Evolutionary conservation across 106 monocot species (phyloP).

Genomic region (Dioscorea dumetorum): DNA sequence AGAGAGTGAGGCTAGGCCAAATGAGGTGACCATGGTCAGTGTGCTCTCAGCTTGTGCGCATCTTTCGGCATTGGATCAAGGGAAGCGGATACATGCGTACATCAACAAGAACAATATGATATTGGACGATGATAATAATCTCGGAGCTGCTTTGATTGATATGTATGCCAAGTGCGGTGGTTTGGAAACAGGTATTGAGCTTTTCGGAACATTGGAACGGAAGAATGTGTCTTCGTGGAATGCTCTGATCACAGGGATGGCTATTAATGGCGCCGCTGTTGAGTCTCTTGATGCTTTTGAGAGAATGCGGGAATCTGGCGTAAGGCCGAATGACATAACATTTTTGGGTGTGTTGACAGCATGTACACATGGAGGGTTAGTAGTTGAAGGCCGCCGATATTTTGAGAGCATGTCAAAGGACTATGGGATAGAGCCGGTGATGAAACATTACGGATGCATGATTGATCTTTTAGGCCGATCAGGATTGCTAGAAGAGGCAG

Average conservation of each 20-base stretch:
- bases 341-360: slow-evolving; percentile 55
- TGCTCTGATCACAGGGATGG: slow-evolving; percentile 65
- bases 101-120: slow-evolving; percentile 48
- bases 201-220: slow-evolving; percentile 34
- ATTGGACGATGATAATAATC: slow-evolving; percentile 52
- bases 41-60: slow-evolving; percentile 75
- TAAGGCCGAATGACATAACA: slow-evolving; percentile 49
- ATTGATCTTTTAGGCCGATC: slow-evolving; percentile 63
- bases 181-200: slow-evolving; percentile 23
- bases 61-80: slow-evolving; percentile 56
- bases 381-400: slow-evolving; percentile 37
- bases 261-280: slow-evolving; percentile 36
- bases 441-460: slow-evolving; percentile 82
- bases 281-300: slow-evolving; percentile 46
- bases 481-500: slow-evolving; percentile 59
- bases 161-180: slow-evolving; percentile 83
- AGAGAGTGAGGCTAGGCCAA: slow-evolving; percentile 30
- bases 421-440: slow-evolving; percentile 38
- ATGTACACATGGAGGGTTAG: slow-evolving; percentile 71
- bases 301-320: slow-evolving; percentile 34
- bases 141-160: slow-evolving; percentile 72
- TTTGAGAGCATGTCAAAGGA: slow-evolving; percentile 45
- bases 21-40: slow-evolving; percentile 66
- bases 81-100: slow-evolving; percentile 64
- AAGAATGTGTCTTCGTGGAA: slow-evolving; percentile 84